Evolutionary conservation across 257 asterid species (phyloP).

Genomic region (Perilla frutescens): DNA sequence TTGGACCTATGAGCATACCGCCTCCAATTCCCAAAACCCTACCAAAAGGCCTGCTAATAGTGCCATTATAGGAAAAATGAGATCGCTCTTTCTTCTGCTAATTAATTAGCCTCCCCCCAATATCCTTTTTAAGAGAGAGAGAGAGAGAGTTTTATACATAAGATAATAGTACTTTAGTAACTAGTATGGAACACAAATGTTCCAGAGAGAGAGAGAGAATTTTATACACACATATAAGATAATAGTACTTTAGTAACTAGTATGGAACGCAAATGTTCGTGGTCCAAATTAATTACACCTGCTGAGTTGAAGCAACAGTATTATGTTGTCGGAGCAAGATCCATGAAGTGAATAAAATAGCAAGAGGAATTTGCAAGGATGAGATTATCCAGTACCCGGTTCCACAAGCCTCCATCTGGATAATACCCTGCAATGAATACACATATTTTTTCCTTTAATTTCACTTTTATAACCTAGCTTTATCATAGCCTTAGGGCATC

Average conservation of each 20-base stretch:
- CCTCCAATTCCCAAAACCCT: slow-evolving; percentile 95
- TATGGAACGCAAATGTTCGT: background rate
- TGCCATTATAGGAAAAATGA: slow-evolving; percentile 74
- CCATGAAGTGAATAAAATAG: slow-evolving; percentile 64
- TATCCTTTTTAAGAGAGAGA: slow-evolving; percentile 45
- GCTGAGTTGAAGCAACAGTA: slow-evolving; percentile 38
- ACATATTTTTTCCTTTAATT: too few species aligned
- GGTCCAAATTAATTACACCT: slow-evolving; percentile 49
- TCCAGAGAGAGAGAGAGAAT: background rate
- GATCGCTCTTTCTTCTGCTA: slow-evolving; percentile 31
- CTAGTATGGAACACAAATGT: background rate
- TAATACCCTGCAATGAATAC: slow-evolving; percentile 74
- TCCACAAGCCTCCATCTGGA: slow-evolving; percentile 71
- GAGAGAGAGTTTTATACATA: background rate
- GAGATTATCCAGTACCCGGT: slow-evolving; percentile 83
- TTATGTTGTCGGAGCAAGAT: slow-evolving; percentile 43
- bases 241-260: too few species aligned
- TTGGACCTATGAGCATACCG: slow-evolving; percentile 89
- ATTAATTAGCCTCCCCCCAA: slow-evolving; percentile 33
- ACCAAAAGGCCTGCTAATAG: slow-evolving; percentile 75
- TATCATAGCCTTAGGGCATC: too few species aligned
- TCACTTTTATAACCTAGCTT: too few species aligned
- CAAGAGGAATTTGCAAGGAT: slow-evolving; percentile 69
- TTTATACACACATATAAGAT: too few species aligned
- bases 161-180: too few species aligned